phyloP scores from a whole-genome alignment of 2,329 filamentous ascomycete species.

The Pestalotiopsis sp. region DNA sequence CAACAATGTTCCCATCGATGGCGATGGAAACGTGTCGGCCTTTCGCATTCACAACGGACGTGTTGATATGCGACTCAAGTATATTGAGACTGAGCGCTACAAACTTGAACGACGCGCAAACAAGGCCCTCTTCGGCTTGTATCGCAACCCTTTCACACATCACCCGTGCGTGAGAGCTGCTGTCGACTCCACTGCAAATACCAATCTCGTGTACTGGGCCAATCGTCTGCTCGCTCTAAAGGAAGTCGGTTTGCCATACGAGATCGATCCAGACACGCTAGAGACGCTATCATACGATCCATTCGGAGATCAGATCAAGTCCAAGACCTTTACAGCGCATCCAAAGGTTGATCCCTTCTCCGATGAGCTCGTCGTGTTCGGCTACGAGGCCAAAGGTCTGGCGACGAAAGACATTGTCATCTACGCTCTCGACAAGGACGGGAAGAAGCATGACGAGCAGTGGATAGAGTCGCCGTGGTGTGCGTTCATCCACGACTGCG shows the following conservation, averaged over 20 bases:
- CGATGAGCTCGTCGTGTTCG: constrained; percentile 37
- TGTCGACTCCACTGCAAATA: constrained; percentile 43
- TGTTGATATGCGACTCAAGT: constrained; percentile 33
- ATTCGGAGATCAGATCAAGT: constrained; percentile 35
- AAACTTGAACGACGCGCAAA: constrained; percentile 31
- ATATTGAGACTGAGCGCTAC: constrained; percentile 37
- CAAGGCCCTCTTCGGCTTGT: constrained; percentile 32
- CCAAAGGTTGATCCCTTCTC: constrained; percentile 38
- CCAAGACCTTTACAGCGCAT: constrained; percentile 38
- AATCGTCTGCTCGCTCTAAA: constrained; percentile 46
- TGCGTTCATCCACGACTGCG: constrained; percentile 27
- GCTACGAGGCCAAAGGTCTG: constrained; percentile 40
- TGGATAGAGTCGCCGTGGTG: constrained; percentile 34
- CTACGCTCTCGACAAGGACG: constrained; percentile 20
- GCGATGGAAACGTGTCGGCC: constrained; percentile 38
- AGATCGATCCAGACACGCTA: constrained; percentile 35
- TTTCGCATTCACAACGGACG: constrained; percentile 32
- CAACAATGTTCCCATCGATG: constrained; percentile 37
- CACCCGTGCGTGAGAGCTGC: constrained; percentile 32
- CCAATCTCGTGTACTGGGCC: constrained; percentile 49
- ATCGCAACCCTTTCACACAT: constrained; percentile 34
- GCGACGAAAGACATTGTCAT: constrained; percentile 34
- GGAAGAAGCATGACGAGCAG: constrained; percentile 27
- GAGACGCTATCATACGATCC: constrained; percentile 36
- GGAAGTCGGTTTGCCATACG: constrained; percentile 39